phyloP scores from a whole-genome alignment of 2,329 filamentous ascomycete species.

The Didymella pinodella region DNA sequence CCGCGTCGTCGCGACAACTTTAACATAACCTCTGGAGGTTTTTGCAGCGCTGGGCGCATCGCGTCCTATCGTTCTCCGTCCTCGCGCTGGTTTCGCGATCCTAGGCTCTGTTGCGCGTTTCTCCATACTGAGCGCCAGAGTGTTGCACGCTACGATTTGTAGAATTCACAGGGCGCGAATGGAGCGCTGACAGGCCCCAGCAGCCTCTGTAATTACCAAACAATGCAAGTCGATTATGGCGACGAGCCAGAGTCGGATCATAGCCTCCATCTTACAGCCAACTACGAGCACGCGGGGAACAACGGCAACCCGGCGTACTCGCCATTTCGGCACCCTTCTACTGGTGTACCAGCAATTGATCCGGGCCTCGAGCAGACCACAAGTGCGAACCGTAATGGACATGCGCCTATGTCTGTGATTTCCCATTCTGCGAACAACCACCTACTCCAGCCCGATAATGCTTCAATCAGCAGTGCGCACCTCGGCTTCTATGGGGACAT shows the following conservation, averaged over 20 bases:
- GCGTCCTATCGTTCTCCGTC: constrained; percentile 36
- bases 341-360: constrained; percentile 47
- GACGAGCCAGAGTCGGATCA: constrained; percentile 44
- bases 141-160: constrained; percentile 28
- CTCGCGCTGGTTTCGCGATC: constrained; percentile 32
- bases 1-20: constrained; percentile 9
- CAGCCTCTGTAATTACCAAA: constrained; percentile 35
- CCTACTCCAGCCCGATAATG: constrained; percentile 49
- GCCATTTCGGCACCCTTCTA: constrained; percentile 45
- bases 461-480: constrained; percentile 39
- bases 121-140: constrained; percentile 20
- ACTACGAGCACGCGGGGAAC: constrained; percentile 45
- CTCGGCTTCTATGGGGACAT: constrained; percentile 51
- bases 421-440: constrained; percentile 40
- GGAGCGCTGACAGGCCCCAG: constrained; percentile 42
- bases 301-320: constrained; percentile 42
- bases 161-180: constrained; percentile 38
- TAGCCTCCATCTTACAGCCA: constrained; percentile 42
- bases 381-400: constrained; percentile 45
- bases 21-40: constrained; percentile 9
- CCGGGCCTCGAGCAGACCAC: constrained; percentile 48
- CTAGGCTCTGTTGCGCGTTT: constrained; percentile 17
- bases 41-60: constrained; percentile 36
- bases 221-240: constrained; percentile 52
- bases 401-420: constrained; percentile 46